A percentile compares a stretch with the other conserved stretches of the same genome.
These are phyloP conservation scores for Endoconidiophora laricicola DNA, from an alignment of 2,329 filamentous ascomycete genomes.

Conservation along the genomic window DNA sequence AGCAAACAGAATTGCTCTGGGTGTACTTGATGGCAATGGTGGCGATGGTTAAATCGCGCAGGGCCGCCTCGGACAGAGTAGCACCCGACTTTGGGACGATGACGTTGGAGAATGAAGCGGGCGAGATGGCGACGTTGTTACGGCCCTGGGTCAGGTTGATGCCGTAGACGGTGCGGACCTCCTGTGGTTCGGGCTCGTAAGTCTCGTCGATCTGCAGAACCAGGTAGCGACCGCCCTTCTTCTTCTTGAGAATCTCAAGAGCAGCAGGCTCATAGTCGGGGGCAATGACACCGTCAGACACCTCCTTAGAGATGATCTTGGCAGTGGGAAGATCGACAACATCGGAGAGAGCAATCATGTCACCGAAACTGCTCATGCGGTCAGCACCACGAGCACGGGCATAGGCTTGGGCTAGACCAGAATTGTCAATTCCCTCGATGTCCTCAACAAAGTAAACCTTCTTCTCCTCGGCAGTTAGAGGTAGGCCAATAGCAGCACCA, in stretches of 20 bases:
- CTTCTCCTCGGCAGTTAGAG: conserved; percentile 71
- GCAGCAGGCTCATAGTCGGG: conserved; percentile 73
- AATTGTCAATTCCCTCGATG: conserved; percentile 74
- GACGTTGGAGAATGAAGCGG: conserved; percentile 69
- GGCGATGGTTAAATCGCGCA: conserved; percentile 81
- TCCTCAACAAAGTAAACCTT: conserved; percentile 99
- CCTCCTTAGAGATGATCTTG: conserved; percentile 94
- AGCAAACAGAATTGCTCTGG: conserved; percentile 97
- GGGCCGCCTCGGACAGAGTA: conserved; percentile 59
- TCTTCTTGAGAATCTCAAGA: conserved; percentile 84
- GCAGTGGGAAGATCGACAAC: conserved; percentile 83
- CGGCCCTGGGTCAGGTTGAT: conserved; percentile 78
- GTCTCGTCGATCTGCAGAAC: conserved; percentile 86
- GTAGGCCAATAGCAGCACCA: conserved; percentile 83
- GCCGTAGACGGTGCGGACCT: conserved; percentile 80
- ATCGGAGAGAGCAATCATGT: conserved; percentile 86
- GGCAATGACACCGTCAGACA: conserved; percentile 91
- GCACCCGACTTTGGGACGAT: conserved; percentile 69
- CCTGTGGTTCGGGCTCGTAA: conserved; percentile 64
- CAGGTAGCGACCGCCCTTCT: conserved; percentile 95
- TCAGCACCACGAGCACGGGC: conserved; percentile 89
- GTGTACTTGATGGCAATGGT: conserved; percentile 98
- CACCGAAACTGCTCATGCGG: conserved; percentile 96
- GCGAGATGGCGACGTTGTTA: conserved; percentile 77
- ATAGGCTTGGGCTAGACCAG: conserved; percentile 80